These are phyloP conservation scores for Coemansia sp. DNA, from an alignment of 192 early-diverging fungal species.

Conservation along the genomic window DNA sequence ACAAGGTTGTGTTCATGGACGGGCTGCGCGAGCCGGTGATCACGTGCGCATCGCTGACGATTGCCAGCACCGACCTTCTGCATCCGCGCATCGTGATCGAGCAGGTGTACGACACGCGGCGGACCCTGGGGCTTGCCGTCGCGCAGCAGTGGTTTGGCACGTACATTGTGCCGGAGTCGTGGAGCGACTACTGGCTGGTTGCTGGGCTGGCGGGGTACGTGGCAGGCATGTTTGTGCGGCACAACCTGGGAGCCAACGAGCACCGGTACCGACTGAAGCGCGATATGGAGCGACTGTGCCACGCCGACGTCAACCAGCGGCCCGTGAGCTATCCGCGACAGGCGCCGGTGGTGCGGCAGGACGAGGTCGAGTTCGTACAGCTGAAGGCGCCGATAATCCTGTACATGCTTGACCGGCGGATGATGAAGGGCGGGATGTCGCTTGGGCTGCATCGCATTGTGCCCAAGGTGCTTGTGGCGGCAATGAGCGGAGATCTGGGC, in stretches of 20 bases:
- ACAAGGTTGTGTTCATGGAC: slow-evolving; percentile 87
- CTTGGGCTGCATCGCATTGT: slow-evolving; percentile 75
- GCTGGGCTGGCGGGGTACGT: slow-evolving; percentile 78
- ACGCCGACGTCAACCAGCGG: slow-evolving; percentile 83
- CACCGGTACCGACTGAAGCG: slow-evolving; percentile 74
- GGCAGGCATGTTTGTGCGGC: slow-evolving; percentile 70
- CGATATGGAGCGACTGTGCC: slow-evolving; percentile 81
- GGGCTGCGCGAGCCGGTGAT: slow-evolving; percentile 66
- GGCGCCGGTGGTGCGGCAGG: slow-evolving; percentile 55
- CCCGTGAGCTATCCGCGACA: slow-evolving; percentile 74
- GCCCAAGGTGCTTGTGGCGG: slow-evolving; percentile 73
- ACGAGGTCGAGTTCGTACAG: slow-evolving; percentile 72
- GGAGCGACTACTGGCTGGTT: slow-evolving; percentile 90
- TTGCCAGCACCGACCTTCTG: slow-evolving; percentile 69
- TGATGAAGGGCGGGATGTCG: slow-evolving; percentile 73
- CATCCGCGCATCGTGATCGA: slow-evolving; percentile 79
- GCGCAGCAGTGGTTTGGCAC: slow-evolving; percentile 96
- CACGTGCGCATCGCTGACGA: slow-evolving; percentile 78
- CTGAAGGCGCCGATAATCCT: slow-evolving; percentile 88
- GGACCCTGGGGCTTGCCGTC: slow-evolving; percentile 65
- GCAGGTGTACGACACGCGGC: slow-evolving; percentile 81
- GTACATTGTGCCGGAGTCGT: slow-evolving; percentile 66
- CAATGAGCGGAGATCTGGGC: slow-evolving; percentile 67
- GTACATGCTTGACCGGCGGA: slow-evolving; percentile 86
- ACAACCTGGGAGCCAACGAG: slow-evolving; percentile 87